Base-by-base conservation (phyloP, 2,329 filamentous ascomycete species). In the Cladosporium sp. region DNA sequence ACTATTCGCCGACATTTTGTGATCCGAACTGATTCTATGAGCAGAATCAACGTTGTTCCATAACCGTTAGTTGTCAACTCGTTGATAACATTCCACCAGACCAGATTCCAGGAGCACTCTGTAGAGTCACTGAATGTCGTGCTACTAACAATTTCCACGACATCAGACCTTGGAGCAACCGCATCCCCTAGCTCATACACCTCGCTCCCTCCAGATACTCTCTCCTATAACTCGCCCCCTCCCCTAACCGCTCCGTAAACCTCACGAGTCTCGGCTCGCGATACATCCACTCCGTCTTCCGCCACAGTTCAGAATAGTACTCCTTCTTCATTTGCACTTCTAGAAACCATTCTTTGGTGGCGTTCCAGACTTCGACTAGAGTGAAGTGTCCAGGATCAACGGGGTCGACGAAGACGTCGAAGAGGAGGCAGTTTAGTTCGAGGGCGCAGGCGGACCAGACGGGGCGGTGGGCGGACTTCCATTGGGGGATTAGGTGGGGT, bases 301-400 rank as follows among this genome's bases (percentile, higher is more conserved):
- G 62, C 66, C 69, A 71, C 50, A 71, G 28, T 12, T 57, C 31
- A n/a, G 46, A 62, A 49, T 70, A 71, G 35, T 69, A 71, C 1
- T 66, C 58, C 49, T 72, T 72, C 1, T 67, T 70, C 55, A 72
- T 67, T 59, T 71, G 69, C 44, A 68, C 61, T 37, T 66, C 67
- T 18, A 69, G 65, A 35, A 71, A 70, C 67, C 69, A 71, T 52
- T 69, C 46, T 10, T 65, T 61, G 7, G 63, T 65, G 12, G 64
- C 66, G 18, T 46, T 37, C 70, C 69, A 72, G 26, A 72, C 55
- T 60, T 71, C 70, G 0, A 72, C 66, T 33, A 72, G 69, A 6
- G 68, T 64, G 56, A 70, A 69, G 1, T 53, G 69, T 4, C 67
- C 66, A 1, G 60, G 56, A 0, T 65, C 60, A 8, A n/a, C 26